These are phyloP conservation scores for Didymella segeticola DNA, from an alignment of 2,329 filamentous ascomycete genomes.

Conservation along the genomic window DNA sequence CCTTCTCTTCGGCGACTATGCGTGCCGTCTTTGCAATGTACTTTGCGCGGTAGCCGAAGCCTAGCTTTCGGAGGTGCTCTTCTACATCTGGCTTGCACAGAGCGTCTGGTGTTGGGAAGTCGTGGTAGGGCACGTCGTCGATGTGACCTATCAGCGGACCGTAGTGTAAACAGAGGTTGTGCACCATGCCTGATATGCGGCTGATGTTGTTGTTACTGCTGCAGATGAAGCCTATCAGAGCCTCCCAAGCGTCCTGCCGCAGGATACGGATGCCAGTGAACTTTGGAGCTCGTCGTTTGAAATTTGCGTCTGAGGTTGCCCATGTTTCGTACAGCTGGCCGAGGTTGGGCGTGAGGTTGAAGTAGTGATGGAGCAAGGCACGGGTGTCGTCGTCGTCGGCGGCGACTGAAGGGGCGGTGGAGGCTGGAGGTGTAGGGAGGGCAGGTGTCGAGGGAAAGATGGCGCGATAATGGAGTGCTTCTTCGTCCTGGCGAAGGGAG, in stretches of 20 bases:
- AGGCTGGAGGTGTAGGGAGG: neutral
- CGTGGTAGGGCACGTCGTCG: constrained; percentile 76
- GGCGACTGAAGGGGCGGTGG: constrained; percentile 34
- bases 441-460: constrained; percentile 61
- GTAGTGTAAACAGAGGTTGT: constrained; percentile 88
- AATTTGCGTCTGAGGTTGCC: constrained; percentile 85
- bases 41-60: constrained; percentile 93
- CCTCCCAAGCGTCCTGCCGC: constrained; percentile 95
- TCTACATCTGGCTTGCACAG: constrained; percentile 81
- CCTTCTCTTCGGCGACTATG: constrained; percentile 73
- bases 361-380: constrained; percentile 79
- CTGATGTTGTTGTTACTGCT: constrained; percentile 99
- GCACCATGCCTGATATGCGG: constrained; percentile 94
- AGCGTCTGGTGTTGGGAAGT: constrained; percentile 80
- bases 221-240: constrained; percentile 93
- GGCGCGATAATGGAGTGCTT: constrained; percentile 79
- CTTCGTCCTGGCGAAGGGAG: constrained; percentile 81
- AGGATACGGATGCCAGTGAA: constrained; percentile 93
- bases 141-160: constrained; percentile 77
- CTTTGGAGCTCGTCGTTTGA: constrained; percentile 81
- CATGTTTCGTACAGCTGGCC: constrained; percentile 81
- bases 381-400: constrained; percentile 72
- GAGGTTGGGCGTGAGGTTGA: constrained; percentile 83
- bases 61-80: constrained; percentile 76
- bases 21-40: constrained; percentile 88